These are phyloP conservation scores for Beauveria varroae DNA, from an alignment of 2,329 filamentous ascomycete genomes.

Conservation along the genomic window DNA sequence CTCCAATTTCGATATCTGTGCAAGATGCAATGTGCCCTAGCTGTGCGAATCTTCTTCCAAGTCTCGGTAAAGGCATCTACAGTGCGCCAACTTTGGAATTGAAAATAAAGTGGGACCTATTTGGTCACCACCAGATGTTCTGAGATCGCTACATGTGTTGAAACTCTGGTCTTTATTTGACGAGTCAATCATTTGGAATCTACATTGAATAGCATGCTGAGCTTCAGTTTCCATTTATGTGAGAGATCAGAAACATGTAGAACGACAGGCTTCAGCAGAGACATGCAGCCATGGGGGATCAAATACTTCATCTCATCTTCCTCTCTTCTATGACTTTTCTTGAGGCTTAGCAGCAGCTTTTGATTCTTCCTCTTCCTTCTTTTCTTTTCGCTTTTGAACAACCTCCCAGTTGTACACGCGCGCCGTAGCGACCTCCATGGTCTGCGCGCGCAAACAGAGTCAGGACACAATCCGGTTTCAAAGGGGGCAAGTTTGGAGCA, in stretches of 20 bases:
- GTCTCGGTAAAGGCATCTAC: too few species aligned
- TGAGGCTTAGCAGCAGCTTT: constrained; percentile 31
- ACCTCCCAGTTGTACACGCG: constrained; percentile 99
- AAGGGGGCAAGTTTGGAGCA: not conserved
- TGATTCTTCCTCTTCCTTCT: constrained; percentile 50
- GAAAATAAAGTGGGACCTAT: constrained; percentile 4
- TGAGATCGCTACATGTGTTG: not conserved
- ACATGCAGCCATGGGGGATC: not conserved
- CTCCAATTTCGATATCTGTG: not conserved
- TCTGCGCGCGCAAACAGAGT: constrained; percentile 42
- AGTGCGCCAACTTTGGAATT: not conserved
- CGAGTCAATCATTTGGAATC: not conserved
- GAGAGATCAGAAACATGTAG: not conserved
- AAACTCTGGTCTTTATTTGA: not conserved
- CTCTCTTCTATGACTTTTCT: constrained; percentile 19
- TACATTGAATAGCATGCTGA: too few species aligned
- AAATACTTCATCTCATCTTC: constrained; percentile 16
- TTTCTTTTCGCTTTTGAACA: constrained; percentile 88
- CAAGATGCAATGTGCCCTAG: not conserved
- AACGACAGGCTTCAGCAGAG: not conserved
- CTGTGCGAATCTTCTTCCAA: not conserved
- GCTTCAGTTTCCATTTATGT: too few species aligned
- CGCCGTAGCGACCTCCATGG: constrained; percentile 91
- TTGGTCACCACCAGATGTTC: not conserved
- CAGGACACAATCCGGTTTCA: not conserved